Evolutionary conservation across 371 early-diverging fungal genomes (phyloP), one percentile per base, ranked within the genome.

Genomic region (Dinochytrium kinnereticum): DNA sequence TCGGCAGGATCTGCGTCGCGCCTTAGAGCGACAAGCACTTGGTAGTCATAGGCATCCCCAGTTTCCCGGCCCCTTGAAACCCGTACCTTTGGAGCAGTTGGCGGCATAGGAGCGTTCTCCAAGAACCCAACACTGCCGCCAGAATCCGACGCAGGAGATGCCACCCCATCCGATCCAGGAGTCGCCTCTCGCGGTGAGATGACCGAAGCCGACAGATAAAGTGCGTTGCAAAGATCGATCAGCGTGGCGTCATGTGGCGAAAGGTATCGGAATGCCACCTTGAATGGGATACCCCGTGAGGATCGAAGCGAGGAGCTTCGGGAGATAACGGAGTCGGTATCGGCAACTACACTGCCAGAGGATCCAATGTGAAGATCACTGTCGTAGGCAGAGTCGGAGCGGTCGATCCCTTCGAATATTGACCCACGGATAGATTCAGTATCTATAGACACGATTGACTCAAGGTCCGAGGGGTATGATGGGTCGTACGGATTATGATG

Each of bases 311-410:
- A 37, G 3, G 61, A 31, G 31, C 34, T 7, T 2, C 61, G 61
- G 13, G 61, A 31, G 19, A 34, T 24, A 10, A 61, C 61, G 15
- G 61, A 37, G 36, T 61, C 64, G 2, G 71, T 64, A 15, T 64
- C 64, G 33, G 5, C 31, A 34, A 49, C 49, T 3, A 3, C 36
- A 5, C 3, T 15, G 31, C 10, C 51, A 2, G 24, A 13, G 30
- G 30, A 17, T n/a, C 28, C 51, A 51, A 55, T 17, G 13, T 28
- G 13, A 15, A 59, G 31, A n/a, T 70, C 70, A n/a, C 59, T 59
- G 44, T 70, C 70, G 49, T 70, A 70, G n/a, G 70, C 70, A 1
- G 70, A 70, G 59, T 70, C 70, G 39, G 61, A 15, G n/a, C 61
- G 53, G 19, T 66, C 66, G 37, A 40, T 37, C 26, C 66, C 66